Percentiles rank a stretch among this genome's conserved stretches.
Conservation (phyloP, 208 protist species). For the Angomonas ambiguus region DNA sequence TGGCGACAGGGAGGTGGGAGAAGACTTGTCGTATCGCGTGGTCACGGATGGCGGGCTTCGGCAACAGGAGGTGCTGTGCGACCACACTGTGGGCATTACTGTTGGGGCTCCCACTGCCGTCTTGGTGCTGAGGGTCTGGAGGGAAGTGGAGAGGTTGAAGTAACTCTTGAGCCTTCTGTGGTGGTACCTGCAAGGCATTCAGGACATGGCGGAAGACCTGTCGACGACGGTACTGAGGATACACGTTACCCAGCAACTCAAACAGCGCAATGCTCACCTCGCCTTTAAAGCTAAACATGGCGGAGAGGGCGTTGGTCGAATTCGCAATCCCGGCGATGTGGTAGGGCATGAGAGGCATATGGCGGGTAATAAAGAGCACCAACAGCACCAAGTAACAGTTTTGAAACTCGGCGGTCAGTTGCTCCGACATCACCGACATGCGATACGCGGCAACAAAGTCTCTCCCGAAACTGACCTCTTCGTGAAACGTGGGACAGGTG, state of each 20-base stretch:
- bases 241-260: conserved; percentile 55
- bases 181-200: conserved; percentile 56
- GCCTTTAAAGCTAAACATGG: conserved; percentile 78
- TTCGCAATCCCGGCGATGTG: conserved; percentile 82
- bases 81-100: conserved; percentile 18
- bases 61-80: conserved; percentile 73
- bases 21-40: conserved; percentile 58
- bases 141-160: conserved; percentile 66
- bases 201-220: conserved; percentile 79
- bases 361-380: conserved; percentile 53
- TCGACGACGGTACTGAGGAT: conserved; percentile 68
- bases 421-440: conserved; percentile 87
- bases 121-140: conserved; percentile 29
- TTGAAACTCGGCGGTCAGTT: conserved; percentile 72
- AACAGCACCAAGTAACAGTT: conserved; percentile 72
- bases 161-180: conserved; percentile 39
- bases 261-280: conserved; percentile 71
- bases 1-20: conserved; percentile 52
- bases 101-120: conserved; percentile 18
- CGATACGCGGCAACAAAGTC: conserved; percentile 85
- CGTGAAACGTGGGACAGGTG: conserved; percentile 71
- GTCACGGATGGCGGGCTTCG: conserved; percentile 68
- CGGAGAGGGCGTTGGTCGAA: conserved; percentile 77
- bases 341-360: conserved; percentile 72
- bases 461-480: conserved; percentile 77